Evolutionary conservation across 352 stramenopile genomes (phyloP), one percentile per base, ranked within the genome.

Genomic region (Pythium grandisporangium): DNA sequence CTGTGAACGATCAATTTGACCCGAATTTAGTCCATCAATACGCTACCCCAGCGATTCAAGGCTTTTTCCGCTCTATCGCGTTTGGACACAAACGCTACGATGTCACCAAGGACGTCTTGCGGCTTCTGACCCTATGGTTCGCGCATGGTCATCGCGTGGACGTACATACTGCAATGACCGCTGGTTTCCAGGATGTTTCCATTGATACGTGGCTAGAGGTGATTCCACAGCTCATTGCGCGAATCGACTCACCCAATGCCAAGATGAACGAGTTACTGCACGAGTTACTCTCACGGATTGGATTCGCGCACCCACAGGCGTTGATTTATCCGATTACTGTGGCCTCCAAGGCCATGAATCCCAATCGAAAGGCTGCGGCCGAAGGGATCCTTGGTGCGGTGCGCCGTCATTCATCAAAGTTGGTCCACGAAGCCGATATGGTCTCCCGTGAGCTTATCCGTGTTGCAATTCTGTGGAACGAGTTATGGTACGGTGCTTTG

Each of bases 271-370:
- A 84, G 22, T 55, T 90, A 7, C 60, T 93, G 16, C 74, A 93
- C 37, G 70, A 89, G 22, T 39, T 91, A 25, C 73, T 98, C n/a
- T 92, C 95, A 56, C 80, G 85, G 17, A 87, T 98, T 34, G 77
- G 96, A 22, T 77, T 95, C 38, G 89, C 89, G 24, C 95, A 99
- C 47, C 96, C 96, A 23, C 96, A 99, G 63, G 96, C 96, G 22
- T 76, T 99, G 13, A 99, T 99, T 58, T 99, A 99, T 57, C 96
- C 96, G 17, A 89, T 99, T 48, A 98, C 95, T 0, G 96, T 99
- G 2, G 84, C 97, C 1, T 78, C 96, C 1, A 99, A 99, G 58
- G 97, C 90, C 22, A 68, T 96, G 23, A 96, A 96, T 24, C 61
- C 69, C 12, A 95, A 95, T 30, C 80, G 96, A 6, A 85, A 90